Base-by-base conservation (phyloP, 2,329 filamentous ascomycete genomes). In the Orbilia quercus region DNA sequence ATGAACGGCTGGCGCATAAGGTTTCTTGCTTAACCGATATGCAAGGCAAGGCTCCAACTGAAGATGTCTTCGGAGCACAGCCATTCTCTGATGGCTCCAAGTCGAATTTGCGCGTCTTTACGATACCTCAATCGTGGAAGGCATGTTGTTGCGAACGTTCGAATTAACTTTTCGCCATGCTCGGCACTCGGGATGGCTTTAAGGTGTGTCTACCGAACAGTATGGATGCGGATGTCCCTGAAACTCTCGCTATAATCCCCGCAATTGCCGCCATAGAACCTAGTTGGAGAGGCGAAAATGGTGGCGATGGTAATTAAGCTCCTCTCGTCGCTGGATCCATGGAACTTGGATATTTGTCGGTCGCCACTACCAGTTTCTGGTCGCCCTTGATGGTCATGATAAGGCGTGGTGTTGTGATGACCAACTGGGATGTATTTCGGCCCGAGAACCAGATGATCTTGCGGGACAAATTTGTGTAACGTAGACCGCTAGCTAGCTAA, bases 1-100 rank as follows among this genome's bases (percentile, higher is more conserved):
- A 66, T 54, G 59, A 54, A 38, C 64, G 55, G 63, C 38, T 62
- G 38, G n/a, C 60, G 69, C 69, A 73, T 73, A 73, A 73, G 69
- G 69, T 73, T 73, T 65, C 69, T 40, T 73, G 69, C 69, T 66
- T 73, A 73, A 73, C 69, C 69, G 69, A 73, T 23, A 62, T 73
- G 69, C 69, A 73, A 51, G 42, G 45, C 28, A 45, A 14, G 14
- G 48, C 45, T 63, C 36, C 16, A 53, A 51, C 57, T 16, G 45
- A 22, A 28, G 11, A 28, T 28, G n/a, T 51, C 23, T 34, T 34
- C 7, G 55, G 25, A 59, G 25, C 48, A 54, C 36, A 54, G 47
- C 42, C 51, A 16, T 36, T 59, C 20, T 22, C n/a, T 22, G 16
- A 20, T 9, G 50, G 12, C 12, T 16, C 1, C 6, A 31, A n/a